Conservation (phyloP, 2,329 filamentous ascomycete species). For the Chaetothyriales sp. region DNA sequence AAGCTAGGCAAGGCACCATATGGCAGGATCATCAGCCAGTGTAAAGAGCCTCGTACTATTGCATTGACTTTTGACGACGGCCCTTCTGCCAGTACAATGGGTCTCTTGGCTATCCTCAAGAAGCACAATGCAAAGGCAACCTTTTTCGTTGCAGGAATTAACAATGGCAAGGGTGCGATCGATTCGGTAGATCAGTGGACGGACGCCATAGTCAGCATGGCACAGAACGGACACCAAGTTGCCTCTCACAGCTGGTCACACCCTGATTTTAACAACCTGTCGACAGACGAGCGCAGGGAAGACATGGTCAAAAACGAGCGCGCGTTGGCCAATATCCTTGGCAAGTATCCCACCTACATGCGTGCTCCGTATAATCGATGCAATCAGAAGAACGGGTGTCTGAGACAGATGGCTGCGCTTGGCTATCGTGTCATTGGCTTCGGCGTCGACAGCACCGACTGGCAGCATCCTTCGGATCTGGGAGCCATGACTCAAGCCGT, state of each 20-base stretch:
- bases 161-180: slow-evolving; percentile 31
- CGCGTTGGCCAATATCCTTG: slow-evolving; percentile 33
- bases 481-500: slow-evolving; percentile 7
- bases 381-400: slow-evolving; percentile 23
- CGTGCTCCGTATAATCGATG: slow-evolving; percentile 36
- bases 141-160: slow-evolving; percentile 47
- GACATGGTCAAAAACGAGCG: slow-evolving; percentile 35
- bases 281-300: slow-evolving; percentile 22
- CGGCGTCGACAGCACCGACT: slow-evolving; percentile 35
- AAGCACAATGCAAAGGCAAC: slow-evolving; percentile 48
- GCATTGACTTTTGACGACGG: slow-evolving; percentile 56
- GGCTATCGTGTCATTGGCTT: slow-evolving; percentile 36
- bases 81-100: slow-evolving; percentile 44
- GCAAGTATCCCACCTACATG: slow-evolving; percentile 38
- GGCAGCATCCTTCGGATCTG: slow-evolving; percentile 16
- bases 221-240: slow-evolving; percentile 34
- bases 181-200: slow-evolving; percentile 26
- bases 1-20: slow-evolving; percentile 13
- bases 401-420: slow-evolving; percentile 29
- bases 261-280: slow-evolving; percentile 29
- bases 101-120: slow-evolving; percentile 47
- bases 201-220: slow-evolving; percentile 27
- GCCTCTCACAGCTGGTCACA: slow-evolving; percentile 40
- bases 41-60: slow-evolving; percentile 40
- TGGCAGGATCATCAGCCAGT: slow-evolving; percentile 31